A percentile compares a stretch with the other conserved stretches of the same genome.
Evolutionary conservation across 2,329 filamentous ascomycete genomes (phyloP).

Genomic region (Trichoderma sp.): DNA sequence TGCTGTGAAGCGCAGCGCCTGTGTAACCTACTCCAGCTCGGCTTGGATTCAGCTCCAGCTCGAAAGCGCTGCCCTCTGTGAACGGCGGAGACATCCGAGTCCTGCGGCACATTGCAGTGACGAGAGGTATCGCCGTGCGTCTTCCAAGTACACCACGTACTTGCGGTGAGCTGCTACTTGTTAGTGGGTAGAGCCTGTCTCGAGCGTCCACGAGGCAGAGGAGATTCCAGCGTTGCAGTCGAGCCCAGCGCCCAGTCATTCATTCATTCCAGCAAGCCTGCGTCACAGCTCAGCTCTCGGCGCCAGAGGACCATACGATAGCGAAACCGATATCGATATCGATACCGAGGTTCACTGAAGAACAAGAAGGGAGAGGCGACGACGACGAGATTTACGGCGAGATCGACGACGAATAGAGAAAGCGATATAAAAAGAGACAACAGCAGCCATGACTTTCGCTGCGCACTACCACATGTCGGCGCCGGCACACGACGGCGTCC

Average conservation of each 20-base stretch:
- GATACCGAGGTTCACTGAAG: not conserved
- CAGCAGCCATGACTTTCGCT: slow-evolving; percentile 33
- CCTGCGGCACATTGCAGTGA: not conserved
- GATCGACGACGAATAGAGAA: not conserved
- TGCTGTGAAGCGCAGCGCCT: not conserved
- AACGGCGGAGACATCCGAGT: not conserved
- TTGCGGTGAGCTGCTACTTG: not conserved
- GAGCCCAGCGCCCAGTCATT: not conserved
- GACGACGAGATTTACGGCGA: not conserved
- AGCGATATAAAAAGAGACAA: not conserved
- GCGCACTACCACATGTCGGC: slow-evolving; percentile 42
- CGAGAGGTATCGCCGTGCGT: not conserved
- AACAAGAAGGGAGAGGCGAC: not conserved
- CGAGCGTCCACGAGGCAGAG: not conserved
- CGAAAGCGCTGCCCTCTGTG: not conserved
- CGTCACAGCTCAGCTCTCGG: not conserved
- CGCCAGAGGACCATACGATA: not conserved
- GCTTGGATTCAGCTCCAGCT: not conserved
- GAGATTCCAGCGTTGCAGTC: not conserved
- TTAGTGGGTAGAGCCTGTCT: not conserved
- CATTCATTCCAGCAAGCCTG: slow-evolving; percentile 13
- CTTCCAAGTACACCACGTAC: not conserved
- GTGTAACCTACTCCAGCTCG: not conserved
- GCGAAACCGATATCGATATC: not conserved
- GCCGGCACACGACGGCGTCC: slow-evolving; percentile 42